Evolutionary conservation across 2,329 filamentous ascomycete genomes (phyloP), one percentile per base, ranked within the genome.

Genomic region (Nemania sp.): DNA sequence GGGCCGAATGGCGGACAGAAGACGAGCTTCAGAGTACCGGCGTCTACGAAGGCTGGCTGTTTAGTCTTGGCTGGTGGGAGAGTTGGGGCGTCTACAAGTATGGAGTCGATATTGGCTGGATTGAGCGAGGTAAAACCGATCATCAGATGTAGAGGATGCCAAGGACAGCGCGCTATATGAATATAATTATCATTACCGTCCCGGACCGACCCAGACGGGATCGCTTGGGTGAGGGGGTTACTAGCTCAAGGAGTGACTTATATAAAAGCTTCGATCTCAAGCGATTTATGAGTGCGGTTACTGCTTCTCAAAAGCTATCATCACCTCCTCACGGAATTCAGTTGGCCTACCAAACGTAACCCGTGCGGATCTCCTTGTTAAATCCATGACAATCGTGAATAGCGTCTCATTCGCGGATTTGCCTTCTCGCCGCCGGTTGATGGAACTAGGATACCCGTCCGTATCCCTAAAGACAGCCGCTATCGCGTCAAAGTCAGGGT

Each of bases 341-440:
- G 77, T 76, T 24, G 77, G 77, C 51, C 77, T 70, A 0, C 78
- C 78, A 68, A 79, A 75, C 8, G 73, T 76, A 2, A 79, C 74
- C 5, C 68, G 64, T 0, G 77, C 78, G 5, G 29, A 72, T 68
- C 65, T 75, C 8, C 20, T 59, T 4, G 69, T 73, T 38, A 79
- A 55, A 47, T 78, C 72, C 77, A 79, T 78, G 8, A 79, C 61
- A 55, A 79, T 78, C 15, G 68, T 79, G 64, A 80, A 80, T 15
- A 80, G 62, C 2, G 77, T 79, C 71, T 79, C 68, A 0, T 71
- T 59, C 7, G 69, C 64, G 15, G 66, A 70, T 5, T 47, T 52
- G 10, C 67, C 72, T 7, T 73, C 67, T 52, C 76, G 72, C n/a
- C 68, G 67, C 45, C 77, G 69, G 41, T 78, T 78, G 32, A 79